Conservation (phyloP, 345 rosid genomes). For the Camelina sativa region DNA sequence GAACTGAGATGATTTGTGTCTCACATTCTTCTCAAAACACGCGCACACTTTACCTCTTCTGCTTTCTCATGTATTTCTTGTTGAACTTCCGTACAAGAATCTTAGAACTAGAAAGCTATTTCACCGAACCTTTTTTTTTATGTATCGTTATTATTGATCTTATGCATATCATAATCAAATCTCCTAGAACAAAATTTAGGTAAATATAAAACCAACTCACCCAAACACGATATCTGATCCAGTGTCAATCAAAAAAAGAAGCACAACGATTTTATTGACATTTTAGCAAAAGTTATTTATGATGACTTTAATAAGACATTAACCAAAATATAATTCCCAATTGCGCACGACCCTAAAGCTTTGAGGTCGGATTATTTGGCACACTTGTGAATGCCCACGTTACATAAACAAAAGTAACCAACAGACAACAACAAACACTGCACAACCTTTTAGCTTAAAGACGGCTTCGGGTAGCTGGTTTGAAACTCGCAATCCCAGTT, state of each 20-base stretch:
- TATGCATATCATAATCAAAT: neutral
- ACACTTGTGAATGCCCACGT: neutral
- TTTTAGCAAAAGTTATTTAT: neutral
- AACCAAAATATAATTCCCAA: neutral
- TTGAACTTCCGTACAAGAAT: neutral
- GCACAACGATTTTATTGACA: neutral
- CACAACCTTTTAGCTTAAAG: slow-evolving; percentile 45
- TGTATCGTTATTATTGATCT: neutral
- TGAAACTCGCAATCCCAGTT: slow-evolving; percentile 88
- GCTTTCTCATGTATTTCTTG: neutral
- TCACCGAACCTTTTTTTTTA: neutral
- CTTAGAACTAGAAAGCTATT: neutral
- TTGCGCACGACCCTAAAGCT: neutral
- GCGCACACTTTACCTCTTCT: neutral
- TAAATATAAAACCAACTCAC: neutral
- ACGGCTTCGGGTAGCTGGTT: slow-evolving; percentile 78
- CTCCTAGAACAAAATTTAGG: neutral
- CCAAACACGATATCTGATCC: neutral
- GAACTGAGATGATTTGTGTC: neutral
- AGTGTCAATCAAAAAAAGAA: neutral
- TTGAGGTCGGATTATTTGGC: slow-evolving; percentile 12
- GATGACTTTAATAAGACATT: neutral
- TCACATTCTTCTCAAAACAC: slow-evolving; percentile 18
- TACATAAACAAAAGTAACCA: slow-evolving; percentile 9
- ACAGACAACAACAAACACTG: slow-evolving; percentile 30